Evolutionary conservation across 257 asterid species (phyloP), one percentile per base, ranked within the genome.

Genomic region (Forsythia viridissima): DNA sequence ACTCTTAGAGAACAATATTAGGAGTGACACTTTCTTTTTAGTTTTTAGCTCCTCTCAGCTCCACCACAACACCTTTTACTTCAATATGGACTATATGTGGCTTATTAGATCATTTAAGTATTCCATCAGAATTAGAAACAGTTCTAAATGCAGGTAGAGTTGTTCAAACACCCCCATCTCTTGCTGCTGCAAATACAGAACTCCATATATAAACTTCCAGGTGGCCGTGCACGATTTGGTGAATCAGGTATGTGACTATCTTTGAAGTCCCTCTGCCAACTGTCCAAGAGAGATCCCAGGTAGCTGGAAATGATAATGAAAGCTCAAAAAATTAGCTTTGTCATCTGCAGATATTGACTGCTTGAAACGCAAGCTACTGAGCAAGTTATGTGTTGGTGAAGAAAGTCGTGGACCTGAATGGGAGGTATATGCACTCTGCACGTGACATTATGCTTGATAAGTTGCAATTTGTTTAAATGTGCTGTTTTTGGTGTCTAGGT

Each of bases 91-190:
- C 57, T 13, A 48, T 46, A 3, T 48, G n/a, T 48, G 57, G 6
- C 57, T 48, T 48, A 48, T 48, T 48, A 13, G 20, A 48, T 48
- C 55, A 15, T 13, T 4, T 13, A 48, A 48, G 65, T 55, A 7
- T 55, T 71, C 34, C 51, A 70, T 70, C 76, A 55, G 21, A 77
- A 69, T 16, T 16, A 70, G 16, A 16, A 44, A 42, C 71, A 24
- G 0, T 48, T 81, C 9, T 73, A 40, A 73, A 82, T 82, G 55
- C 89, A 95, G 99, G 98, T 93, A 44, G 98, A 92, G 67, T 84
- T 95, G 82, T 91, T 91, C 87, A 92, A 93, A 70, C 94, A 93
- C 76, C 98, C 99, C 34, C 98, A 95, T 78, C 73, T 93, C 73
- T 76, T 95, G 85, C 73, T 95, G 86, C 90, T 95, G 78, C 97